Conservation (phyloP, 73 alveolate species). For the Symbiodinium pilosum region DNA sequence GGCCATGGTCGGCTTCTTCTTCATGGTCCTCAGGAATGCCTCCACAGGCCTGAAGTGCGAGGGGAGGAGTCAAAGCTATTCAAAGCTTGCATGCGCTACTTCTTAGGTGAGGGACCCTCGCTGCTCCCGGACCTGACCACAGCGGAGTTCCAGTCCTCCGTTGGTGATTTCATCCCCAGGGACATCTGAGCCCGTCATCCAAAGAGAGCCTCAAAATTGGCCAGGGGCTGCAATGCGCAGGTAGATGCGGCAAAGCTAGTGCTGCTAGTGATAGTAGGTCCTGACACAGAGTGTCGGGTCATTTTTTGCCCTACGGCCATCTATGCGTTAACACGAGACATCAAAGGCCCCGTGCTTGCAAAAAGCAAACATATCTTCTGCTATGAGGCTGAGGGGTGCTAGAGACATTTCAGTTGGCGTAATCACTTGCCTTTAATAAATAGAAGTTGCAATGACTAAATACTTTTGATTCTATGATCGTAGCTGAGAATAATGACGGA, state of each 20-base stretch:
- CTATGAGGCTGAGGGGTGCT: no score
- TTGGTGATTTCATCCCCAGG: slow-evolving; percentile 37
- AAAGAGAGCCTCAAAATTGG: neutral
- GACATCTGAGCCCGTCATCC: neutral
- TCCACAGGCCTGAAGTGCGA: neutral
- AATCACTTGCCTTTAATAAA: no score
- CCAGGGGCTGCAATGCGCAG: no score
- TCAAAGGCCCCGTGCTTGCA: neutral
- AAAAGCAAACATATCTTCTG: no score
- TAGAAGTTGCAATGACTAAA: no score
- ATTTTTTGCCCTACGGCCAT: neutral
- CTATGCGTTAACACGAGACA: neutral
- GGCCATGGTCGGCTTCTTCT: slow-evolving; percentile 95
- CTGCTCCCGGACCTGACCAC: slow-evolving; percentile 1
- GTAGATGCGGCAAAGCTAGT: neutral
- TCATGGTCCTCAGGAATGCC: slow-evolving; percentile 49
- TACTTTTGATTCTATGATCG: no score
- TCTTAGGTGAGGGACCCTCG: slow-evolving; percentile 4
- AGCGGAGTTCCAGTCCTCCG: slow-evolving; percentile 15
- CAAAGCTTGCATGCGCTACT: neutral
- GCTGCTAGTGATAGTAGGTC: neutral
- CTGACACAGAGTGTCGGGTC: slow-evolving; percentile 1
- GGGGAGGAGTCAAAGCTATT: no score
- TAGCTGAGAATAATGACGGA: no score
- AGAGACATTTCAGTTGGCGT: no score